These are phyloP conservation scores for Madurella fahalii DNA, from an alignment of 2,329 filamentous ascomycete species.

Conservation along the genomic window DNA sequence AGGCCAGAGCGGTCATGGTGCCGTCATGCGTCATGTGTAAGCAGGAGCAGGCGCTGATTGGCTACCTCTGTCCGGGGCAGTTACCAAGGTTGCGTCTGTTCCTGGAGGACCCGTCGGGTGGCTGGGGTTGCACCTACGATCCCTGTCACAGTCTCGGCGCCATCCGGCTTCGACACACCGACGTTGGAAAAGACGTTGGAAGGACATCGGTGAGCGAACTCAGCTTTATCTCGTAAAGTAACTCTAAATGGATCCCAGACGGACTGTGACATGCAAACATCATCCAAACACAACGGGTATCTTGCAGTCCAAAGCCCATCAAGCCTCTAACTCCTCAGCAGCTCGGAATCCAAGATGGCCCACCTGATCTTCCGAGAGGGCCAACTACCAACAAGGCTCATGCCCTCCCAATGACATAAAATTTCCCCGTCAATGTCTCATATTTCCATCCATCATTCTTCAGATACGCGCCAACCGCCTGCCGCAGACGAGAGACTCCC, in stretches of 20 bases:
- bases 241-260: no score
- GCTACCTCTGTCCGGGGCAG: conserved; percentile 2
- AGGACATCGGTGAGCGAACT: background rate
- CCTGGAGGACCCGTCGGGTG: conserved; percentile 8
- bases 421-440: conserved; percentile 64
- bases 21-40: conserved; percentile 18
- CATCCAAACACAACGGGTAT: background rate
- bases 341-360: background rate
- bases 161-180: background rate
- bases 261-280: background rate
- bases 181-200: background rate
- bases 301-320: background rate
- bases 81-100: background rate
- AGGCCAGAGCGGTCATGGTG: background rate
- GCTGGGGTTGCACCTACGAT: background rate
- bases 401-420: conserved; percentile 60
- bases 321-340: background rate
- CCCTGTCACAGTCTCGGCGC: background rate
- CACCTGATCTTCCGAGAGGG: no score
- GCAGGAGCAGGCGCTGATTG: conserved; percentile 11
- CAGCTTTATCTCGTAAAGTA: no score
- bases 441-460: conserved; percentile 79
- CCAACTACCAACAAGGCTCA: background rate
- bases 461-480: conserved; percentile 73
- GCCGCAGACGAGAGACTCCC: conserved; percentile 71